Conservation (phyloP, 495 filamentous ascomycete species). For the Cryomyces minteri region DNA sequence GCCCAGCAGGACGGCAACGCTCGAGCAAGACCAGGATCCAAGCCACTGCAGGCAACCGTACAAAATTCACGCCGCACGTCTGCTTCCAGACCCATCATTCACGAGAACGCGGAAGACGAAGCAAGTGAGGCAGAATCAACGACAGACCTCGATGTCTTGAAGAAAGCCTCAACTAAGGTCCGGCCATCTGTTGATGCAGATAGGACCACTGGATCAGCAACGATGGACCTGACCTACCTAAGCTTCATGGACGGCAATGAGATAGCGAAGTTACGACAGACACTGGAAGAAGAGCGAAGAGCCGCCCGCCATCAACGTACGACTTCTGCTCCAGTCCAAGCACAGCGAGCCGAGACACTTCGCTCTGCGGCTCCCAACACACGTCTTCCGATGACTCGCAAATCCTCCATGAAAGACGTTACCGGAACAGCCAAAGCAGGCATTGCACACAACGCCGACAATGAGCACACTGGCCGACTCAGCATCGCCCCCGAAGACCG, state of each 20-base stretch:
- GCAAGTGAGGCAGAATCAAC: slow-evolving; percentile 14
- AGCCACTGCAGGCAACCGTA: not conserved
- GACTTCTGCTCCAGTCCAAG: not conserved
- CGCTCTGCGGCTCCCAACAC: not conserved
- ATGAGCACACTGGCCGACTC: slow-evolving; percentile 7
- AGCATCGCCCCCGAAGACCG: not conserved
- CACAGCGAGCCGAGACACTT: not conserved
- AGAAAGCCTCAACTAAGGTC: slow-evolving; percentile 1
- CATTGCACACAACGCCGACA: not conserved
- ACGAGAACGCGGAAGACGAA: not conserved
- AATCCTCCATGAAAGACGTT: slow-evolving; percentile 18
- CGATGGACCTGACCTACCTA: slow-evolving; percentile 9
- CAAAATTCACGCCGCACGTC: not conserved
- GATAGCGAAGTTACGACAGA: slow-evolving; percentile 13
- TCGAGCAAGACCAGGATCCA: not conserved
- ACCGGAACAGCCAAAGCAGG: not conserved
- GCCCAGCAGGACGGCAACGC: too few relatives aligned
- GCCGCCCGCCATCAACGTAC: not conserved
- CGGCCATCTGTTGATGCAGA: not conserved
- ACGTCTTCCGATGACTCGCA: slow-evolving; percentile 4
- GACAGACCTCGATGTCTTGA: slow-evolving; percentile 10
- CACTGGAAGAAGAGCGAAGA: slow-evolving; percentile 17
- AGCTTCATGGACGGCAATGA: slow-evolving; percentile 12
- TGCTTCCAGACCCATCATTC: not conserved
- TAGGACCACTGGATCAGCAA: not conserved